Evolutionary conservation across 164 flowering plant species (phyloP).

Genomic region (Liquidambar formosana): DNA sequence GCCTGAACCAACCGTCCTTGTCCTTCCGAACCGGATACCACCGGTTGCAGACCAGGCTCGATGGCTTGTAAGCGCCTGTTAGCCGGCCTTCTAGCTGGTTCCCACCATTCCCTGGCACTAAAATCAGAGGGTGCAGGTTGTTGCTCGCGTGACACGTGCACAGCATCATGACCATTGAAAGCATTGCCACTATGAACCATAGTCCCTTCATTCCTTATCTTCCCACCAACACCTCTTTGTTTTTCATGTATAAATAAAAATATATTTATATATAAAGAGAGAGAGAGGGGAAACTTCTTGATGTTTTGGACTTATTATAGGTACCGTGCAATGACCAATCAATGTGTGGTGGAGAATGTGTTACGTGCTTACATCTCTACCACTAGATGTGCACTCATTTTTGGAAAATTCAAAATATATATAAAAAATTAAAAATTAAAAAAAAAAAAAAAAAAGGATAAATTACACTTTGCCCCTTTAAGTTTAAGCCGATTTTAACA

Average conservation of each 20-base stretch:
- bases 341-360: not conserved
- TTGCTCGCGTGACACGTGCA: constrained; percentile 34
- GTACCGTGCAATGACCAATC: not conserved
- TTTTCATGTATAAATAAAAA: not conserved
- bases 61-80: constrained; percentile 53
- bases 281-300: too few relatives aligned
- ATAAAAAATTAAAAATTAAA: too few relatives aligned
- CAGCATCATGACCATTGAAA: constrained; percentile 25
- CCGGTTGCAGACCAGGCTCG: constrained; percentile 53
- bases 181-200: not conserved
- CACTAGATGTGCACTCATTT: not conserved
- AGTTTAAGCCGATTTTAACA: too few relatives aligned
- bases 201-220: constrained; percentile 14
- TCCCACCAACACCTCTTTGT: not conserved
- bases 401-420: too few relatives aligned
- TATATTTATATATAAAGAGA: not conserved
- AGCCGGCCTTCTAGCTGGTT: constrained; percentile 83
- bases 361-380: not conserved
- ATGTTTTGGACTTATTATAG: too few relatives aligned
- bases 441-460: too few relatives aligned
- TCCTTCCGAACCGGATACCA: constrained; percentile 38
- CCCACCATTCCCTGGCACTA: constrained; percentile 86
- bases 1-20: constrained; percentile 70
- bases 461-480: too few relatives aligned
- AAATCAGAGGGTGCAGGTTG: constrained; percentile 62